Conservation (phyloP, 2,329 filamentous ascomycete species). For the Lachnellula subtilissima region DNA sequence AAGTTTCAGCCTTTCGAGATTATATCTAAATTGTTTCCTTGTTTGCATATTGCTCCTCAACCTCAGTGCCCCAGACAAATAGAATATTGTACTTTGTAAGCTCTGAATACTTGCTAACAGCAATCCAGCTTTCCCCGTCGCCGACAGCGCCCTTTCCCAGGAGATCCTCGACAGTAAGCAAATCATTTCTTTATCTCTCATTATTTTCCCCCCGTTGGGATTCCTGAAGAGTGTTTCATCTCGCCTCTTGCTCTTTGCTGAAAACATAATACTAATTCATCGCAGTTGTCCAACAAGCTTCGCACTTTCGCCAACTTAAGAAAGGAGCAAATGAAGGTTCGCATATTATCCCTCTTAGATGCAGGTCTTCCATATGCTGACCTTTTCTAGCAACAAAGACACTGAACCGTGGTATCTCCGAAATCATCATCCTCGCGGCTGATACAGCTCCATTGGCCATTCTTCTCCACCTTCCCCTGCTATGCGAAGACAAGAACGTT, state of each 20-base stretch:
- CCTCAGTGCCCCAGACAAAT: background rate
- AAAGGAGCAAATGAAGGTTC: slow-evolving; percentile 77
- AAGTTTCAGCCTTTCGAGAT: slow-evolving; percentile 6
- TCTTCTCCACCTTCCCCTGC: slow-evolving; percentile 80
- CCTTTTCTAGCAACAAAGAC: slow-evolving; percentile 59
- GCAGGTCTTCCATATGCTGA: background rate
- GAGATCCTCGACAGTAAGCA: slow-evolving; percentile 74
- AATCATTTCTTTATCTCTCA: background rate
- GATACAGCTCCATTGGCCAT: slow-evolving; percentile 87
- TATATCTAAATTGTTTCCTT: background rate
- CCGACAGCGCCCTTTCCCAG: slow-evolving; percentile 69
- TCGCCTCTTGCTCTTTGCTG: too few relatives aligned
- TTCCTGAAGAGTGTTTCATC: too few relatives aligned
- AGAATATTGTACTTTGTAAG: background rate
- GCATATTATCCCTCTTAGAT: background rate
- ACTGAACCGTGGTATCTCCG: slow-evolving; percentile 83
- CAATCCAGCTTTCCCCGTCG: slow-evolving; percentile 60
- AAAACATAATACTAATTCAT: too few relatives aligned
- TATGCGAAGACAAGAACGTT: slow-evolving; percentile 73
- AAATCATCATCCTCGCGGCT: slow-evolving; percentile 83
- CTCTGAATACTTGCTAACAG: slow-evolving; percentile 1
- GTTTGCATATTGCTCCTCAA: background rate
- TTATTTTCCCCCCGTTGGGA: too few relatives aligned
- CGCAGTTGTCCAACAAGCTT: slow-evolving; percentile 20
- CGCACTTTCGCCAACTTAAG: slow-evolving; percentile 70